Evolutionary conservation across 1,139 yeast genomes (phyloP), one percentile per base, ranked within the genome.

Genomic region (Taiozyma onychis): DNA sequence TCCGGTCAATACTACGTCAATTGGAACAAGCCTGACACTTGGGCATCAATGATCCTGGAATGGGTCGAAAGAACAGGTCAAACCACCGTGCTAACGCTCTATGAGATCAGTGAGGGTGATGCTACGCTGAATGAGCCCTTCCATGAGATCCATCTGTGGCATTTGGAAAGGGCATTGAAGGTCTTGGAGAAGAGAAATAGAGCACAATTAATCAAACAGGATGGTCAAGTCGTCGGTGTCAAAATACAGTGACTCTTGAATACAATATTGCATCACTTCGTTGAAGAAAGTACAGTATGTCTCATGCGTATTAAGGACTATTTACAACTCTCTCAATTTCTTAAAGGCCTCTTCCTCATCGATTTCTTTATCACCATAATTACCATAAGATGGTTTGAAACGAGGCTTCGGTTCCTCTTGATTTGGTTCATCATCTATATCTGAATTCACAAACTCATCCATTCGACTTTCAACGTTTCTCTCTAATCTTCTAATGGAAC

Each of bases 41-140:
- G 97, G 96, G 88, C 90, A 0, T 78, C 81, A 16, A 62, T 78
- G 37, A 64, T 85, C 2, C 58, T 71, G 34, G 77, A 78, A 44
- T 83, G 86, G 85, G 74, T 88, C 22, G 91, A 85, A 50, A 72
- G 74, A 16, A 78, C 91, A 0, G 97, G 97, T 0, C 96, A 89
- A 65, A 72, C 77, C 51, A 73, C 84, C 1, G 86, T 93, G 3
- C 69, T 93, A 50, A 93, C 99, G 0, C 67, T 90, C 10, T 91
- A 87, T 67, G 99, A 93, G 66, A 67, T 93, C 44, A 61, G 73
- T 0, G 78, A 80, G 54, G 87, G 88, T 60, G 95, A 87, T 39
- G 69, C 78, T 43, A 79, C 82, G 1, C 60, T 70, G 4, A 75
- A 76, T 2, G 80, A 79, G 56, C 83, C 78, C 43, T 81, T 91